Conservation (phyloP, 2,329 filamentous ascomycete genomes). For the Aspergillus sp. region DNA sequence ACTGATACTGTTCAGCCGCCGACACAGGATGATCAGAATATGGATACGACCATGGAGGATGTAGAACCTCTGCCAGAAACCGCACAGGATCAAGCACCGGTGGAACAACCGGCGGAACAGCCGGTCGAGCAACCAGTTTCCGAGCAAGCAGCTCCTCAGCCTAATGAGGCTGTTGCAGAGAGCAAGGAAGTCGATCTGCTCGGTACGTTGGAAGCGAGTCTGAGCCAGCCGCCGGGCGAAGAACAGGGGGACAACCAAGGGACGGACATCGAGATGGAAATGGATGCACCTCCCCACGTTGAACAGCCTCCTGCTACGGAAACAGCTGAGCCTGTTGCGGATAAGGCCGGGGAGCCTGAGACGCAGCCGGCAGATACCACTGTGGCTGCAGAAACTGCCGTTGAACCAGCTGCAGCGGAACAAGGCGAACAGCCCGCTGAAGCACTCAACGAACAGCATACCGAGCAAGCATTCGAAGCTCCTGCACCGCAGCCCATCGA, state of each 20-base stretch:
- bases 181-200: slow-evolving; percentile 48
- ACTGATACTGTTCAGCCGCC: neutral
- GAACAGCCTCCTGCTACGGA: slow-evolving; percentile 4
- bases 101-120: slow-evolving; percentile 7
- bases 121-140: slow-evolving; percentile 15
- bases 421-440: neutral
- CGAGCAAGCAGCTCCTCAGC: slow-evolving; percentile 16
- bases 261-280: slow-evolving; percentile 2
- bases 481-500: neutral
- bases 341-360: neutral
- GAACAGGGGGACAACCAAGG: slow-evolving; percentile 13
- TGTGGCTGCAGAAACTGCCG: neutral
- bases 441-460: slow-evolving; percentile 9
- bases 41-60: slow-evolving; percentile 13
- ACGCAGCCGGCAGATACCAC: neutral
- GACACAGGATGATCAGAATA: slow-evolving; percentile 1
- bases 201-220: slow-evolving; percentile 51
- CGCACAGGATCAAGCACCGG: slow-evolving; percentile 2
- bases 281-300: neutral
- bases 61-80: slow-evolving; percentile 4
- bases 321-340: neutral
- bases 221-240: slow-evolving; percentile 22
- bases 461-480: neutral
- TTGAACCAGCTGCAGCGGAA: slow-evolving; percentile 2
- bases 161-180: slow-evolving; percentile 7